Base-by-base conservation (phyloP, 805 yeast species). In the Priceomyces fermenticarens region DNA sequence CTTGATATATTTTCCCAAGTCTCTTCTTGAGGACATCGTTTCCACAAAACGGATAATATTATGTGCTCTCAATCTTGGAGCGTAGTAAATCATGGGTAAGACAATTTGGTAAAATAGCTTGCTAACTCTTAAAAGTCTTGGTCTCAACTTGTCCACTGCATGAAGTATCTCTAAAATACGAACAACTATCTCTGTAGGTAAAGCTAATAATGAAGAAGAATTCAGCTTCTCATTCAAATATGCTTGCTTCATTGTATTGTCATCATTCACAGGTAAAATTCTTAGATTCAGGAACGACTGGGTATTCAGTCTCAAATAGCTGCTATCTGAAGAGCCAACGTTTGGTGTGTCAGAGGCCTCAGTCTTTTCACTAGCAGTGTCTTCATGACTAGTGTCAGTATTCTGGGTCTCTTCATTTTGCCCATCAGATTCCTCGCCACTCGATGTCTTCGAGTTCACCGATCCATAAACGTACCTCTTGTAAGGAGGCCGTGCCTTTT, bases 401-500 rank as follows among this genome's bases (percentile, higher is more conserved):
- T 20, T 20, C 8, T 20, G 25, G 14, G 17, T 31, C 20, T 17
- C 17, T 17, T 32, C 27, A 5, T 32, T 25, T 3, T 31, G 16
- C 13, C 36, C 28, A 16, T 47, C 54, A 16, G 54, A 61, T 29
- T 61, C 67, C 32, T 55, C 60, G 36, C 60, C 53, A 36, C 53
- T 47, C 32, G 51, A 49, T 15, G 43, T 53, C 27, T 50, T 57
- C 4, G 59, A 53, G 37, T 51, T 55, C 47, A 53, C 60, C 20
- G 72, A 69, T 26, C 77, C 73, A 51, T 79, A 80, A 35, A 77
- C 88, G 59, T 87, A 88, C 60, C 83, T 77, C 61, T 81, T 75
- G 64, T 86, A 89, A 4, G 90, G 89, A 41, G 89, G 88, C 47
- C 83, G 81, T 35, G 76, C 70, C 72, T 89, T 85, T 71, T 84